Base-by-base conservation (phyloP, 2,329 filamentous ascomycete species). In the Fusarium hostae region DNA sequence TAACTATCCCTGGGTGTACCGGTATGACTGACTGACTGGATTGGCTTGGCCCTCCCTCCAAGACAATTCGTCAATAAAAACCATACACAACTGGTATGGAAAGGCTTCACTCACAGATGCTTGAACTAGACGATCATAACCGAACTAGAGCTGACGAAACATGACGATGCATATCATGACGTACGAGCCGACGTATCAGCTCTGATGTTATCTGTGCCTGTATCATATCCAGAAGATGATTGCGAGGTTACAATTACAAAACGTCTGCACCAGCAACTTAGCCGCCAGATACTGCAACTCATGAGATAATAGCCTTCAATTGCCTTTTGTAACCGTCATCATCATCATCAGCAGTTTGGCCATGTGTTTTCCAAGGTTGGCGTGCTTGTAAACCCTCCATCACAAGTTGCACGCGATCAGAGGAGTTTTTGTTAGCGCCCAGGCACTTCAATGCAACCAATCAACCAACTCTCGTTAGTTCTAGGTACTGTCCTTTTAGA, bases 91-190 rank as follows among this genome's bases (percentile, higher is more conserved):
- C 26, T 67, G 45, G 63, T 54, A 67, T 61, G 63, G 22, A 67
- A 43, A 55, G 63, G 48, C 57, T 68, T 48, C 39, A 24, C 34
- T 34, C 13, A 13, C 24, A 37, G 45, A 40, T 39, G 40, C 43
- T 63, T 45, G 45, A 52, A 40, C 59, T 63, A 63, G 66, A 57
- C 56, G 71, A 75, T 76, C 75, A 66, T 72, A 37, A 40, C 71
- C 58, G 47, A 48, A 57, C 61, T 66, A 55, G 66, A 63, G 32
- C 63, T 72, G 52, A 67, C 75, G 67, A 76, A 74, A 75, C 69
- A 68, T 56, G 69, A 68, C 61, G 64, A 59, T 61, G 60, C 55
- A 65, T 75, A 41, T 51, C 63, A 73, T 75, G 74, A 76, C 74
- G 72, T 70, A 70, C 63, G 57, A 54, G 45, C 44, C 34, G 60